phyloP scores from a whole-genome alignment of 2,329 filamentous ascomycete genomes.

The Colletotrichum sp. region DNA sequence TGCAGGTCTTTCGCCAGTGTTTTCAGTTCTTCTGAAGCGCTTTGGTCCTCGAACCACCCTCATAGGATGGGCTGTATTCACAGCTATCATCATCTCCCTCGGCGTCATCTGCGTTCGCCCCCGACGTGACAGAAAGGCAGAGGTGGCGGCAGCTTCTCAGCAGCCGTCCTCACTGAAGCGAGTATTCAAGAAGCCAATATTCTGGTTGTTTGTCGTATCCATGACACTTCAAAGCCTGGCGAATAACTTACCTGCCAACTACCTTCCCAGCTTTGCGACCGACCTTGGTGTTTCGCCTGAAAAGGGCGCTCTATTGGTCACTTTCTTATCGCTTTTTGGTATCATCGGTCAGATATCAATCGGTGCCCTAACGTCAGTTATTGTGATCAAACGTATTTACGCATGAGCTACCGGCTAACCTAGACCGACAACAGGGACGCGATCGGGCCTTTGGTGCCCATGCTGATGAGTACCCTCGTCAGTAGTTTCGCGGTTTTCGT shows the following conservation, averaged over 20 bases:
- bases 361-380: neutral
- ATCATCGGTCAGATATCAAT: neutral
- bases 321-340: neutral
- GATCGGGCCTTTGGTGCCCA: neutral
- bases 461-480: neutral
- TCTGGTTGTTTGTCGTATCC: neutral
- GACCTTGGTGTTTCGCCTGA: neutral
- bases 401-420: neutral
- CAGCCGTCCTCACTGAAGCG: neutral
- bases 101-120: neutral
- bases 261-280: neutral
- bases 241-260: neutral
- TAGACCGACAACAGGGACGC: neutral
- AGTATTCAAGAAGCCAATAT: neutral
- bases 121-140: neutral
- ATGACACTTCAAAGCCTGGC: neutral
- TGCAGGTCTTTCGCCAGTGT: neutral
- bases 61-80: neutral
- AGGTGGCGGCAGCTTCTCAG: neutral
- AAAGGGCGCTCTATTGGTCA: neutral
- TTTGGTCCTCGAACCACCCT: neutral
- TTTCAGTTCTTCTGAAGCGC: neutral
- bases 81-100: neutral
- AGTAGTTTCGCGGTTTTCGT: neutral
- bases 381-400: fast-evolving